Evolutionary conservation across 768 basidiomycete genomes (phyloP), one percentile per base, ranked within the genome.

Genomic region (Pholiota conissans): DNA sequence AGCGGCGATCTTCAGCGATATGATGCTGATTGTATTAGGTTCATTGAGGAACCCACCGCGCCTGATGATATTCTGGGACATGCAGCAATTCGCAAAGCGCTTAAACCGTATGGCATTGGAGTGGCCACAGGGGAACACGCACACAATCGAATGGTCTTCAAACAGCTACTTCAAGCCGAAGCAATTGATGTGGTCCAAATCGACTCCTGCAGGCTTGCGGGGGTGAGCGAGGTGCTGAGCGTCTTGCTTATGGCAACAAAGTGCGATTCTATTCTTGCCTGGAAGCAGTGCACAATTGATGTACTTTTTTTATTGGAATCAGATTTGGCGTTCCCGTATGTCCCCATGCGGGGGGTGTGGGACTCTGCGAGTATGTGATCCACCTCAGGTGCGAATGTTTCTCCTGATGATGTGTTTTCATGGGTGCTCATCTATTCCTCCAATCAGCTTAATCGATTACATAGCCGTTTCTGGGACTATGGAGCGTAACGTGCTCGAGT

Each of bases 181-280:
- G 95, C 95, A 3, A 93, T 98, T 68, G 95, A 98, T 65, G 95
- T 97, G 26, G 89, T 85, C 62, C 95, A 98, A 69, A 95, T 98
- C 65, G 95, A 98, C 74, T 91, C 92, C 20, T 97, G 95, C 74
- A 85, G 95, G 49, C 77, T 97, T 20, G 94, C 91, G 3, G 95
- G 95, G 49, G 93, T 98, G 28, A 95, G 89, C 67, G 95, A 96
- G 76, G 90, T 96, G n/a, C 76, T 97, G 37, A 86, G 85, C 42
- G 91, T 96, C 18, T 73, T 97, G 52, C 76, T 96, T 53, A 95
- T 96, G 93, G 86, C 92, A 8, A 88, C 91, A 61, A 94, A 95
- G 87, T 87, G 79, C 29, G 30, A 57, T 26, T 47, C 24, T 22
- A 18, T 29, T 40, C 26, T 62, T 34, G 22, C 50, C 51, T 24